Evolutionary conservation across 306 rosid genomes (phyloP).

Genomic region (Rosa multiflora): DNA sequence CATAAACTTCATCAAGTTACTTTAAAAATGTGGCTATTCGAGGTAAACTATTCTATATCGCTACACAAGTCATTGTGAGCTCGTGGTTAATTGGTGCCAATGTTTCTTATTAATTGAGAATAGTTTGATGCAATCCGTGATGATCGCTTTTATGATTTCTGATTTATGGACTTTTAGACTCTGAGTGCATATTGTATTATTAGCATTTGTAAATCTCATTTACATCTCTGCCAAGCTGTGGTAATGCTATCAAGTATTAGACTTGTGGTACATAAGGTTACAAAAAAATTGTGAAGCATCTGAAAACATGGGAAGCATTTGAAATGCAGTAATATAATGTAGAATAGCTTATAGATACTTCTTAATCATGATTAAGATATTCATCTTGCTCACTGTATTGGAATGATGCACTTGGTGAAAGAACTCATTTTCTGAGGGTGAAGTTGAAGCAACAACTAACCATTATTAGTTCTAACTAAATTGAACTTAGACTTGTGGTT

Average conservation of each 20-base stretch:
- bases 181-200: neutral
- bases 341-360: neutral
- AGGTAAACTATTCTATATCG: no score
- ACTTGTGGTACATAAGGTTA: neutral
- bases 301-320: neutral
- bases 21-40: no score
- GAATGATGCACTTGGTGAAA: constrained; percentile 34
- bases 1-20: no score
- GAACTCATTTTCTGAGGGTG: constrained; percentile 23
- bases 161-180: neutral
- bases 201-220: neutral
- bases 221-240: neutral
- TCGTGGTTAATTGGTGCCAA: no score
- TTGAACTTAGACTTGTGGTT: neutral
- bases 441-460: constrained; percentile 53
- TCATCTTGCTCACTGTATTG: constrained; percentile 40
- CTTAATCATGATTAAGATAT: neutral
- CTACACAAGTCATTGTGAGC: no score
- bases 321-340: neutral
- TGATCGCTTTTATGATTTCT: no score
- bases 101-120: no score
- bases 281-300: neutral
- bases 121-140: no score
- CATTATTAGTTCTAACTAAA: neutral
- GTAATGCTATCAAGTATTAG: neutral